These are phyloP conservation scores for Grammothele lineata DNA, from an alignment of 768 basidiomycete species.

Conservation along the genomic window DNA sequence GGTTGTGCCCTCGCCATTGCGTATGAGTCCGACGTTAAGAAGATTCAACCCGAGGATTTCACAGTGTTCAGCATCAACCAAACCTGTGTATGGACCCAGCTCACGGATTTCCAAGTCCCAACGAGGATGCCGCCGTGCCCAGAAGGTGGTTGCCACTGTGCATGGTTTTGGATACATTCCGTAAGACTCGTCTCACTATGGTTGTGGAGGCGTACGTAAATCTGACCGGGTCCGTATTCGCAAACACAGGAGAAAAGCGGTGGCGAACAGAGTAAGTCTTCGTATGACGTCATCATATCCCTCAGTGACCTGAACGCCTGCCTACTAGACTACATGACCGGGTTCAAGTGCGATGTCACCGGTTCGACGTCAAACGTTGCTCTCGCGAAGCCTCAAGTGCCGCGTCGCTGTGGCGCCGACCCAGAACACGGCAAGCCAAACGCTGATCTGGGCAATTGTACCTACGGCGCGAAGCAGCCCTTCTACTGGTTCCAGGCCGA, in stretches of 20 bases:
- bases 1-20: slow-evolving; percentile 72
- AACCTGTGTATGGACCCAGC: slow-evolving; percentile 67
- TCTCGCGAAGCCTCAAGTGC: slow-evolving; percentile 50
- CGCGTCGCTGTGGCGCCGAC: slow-evolving; percentile 67
- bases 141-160: slow-evolving; percentile 59
- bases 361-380: slow-evolving; percentile 45
- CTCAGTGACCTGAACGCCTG: not conserved
- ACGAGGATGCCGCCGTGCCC: slow-evolving; percentile 66
- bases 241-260: slow-evolving; percentile 47
- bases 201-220: too few species aligned
- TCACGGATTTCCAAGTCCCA: slow-evolving; percentile 68
- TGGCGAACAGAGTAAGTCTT: slow-evolving; percentile 55
- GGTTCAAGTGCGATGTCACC: slow-evolving; percentile 64
- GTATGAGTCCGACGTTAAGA: slow-evolving; percentile 57
- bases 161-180: slow-evolving; percentile 73
- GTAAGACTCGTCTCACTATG: slow-evolving; percentile 25
- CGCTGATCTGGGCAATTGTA: slow-evolving; percentile 58
- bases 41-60: slow-evolving; percentile 65
- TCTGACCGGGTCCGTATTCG: too few species aligned
- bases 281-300: too few species aligned
- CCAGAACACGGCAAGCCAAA: slow-evolving; percentile 38
- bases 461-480: slow-evolving; percentile 66
- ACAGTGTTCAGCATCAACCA: slow-evolving; percentile 72
- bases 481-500: slow-evolving; percentile 68
- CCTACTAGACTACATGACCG: slow-evolving; percentile 63